Conservation (phyloP, 805 yeast genomes). For the Candida maris region DNA sequence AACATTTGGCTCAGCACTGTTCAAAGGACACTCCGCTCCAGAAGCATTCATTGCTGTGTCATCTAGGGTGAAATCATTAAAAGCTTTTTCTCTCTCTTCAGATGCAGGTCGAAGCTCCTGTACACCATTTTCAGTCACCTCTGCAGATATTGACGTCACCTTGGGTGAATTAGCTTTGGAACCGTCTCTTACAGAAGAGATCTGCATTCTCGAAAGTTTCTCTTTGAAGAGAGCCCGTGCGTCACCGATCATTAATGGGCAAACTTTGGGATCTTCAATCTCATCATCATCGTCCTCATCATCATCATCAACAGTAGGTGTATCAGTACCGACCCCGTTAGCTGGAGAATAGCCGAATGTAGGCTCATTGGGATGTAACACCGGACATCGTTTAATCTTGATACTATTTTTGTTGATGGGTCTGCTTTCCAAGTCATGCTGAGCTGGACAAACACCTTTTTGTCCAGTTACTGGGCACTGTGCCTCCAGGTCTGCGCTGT, state of each 20-base stretch:
- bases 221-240: constrained; percentile 36
- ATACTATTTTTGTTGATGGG: constrained; percentile 4
- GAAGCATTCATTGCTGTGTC: not conserved
- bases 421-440: constrained; percentile 2
- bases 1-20: not conserved
- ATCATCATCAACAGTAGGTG: constrained; percentile 9
- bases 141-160: constrained; percentile 25
- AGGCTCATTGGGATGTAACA: constrained; percentile 25
- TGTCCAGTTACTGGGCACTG: constrained; percentile 25
- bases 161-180: constrained; percentile 22
- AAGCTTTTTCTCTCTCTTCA: constrained; percentile 4
- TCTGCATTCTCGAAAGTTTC: constrained; percentile 30
- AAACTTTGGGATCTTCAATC: constrained; percentile 36
- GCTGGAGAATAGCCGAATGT: constrained; percentile 8
- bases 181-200: constrained; percentile 27
- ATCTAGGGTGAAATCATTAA: not conserved
- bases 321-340: not conserved
- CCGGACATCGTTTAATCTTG: constrained; percentile 25
- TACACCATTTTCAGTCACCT: constrained; percentile 15
- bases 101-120: not conserved
- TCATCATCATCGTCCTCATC: constrained; percentile 26
- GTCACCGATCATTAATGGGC: constrained; percentile 46
- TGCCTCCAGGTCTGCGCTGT: constrained; percentile 6
- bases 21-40: not conserved
- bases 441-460: constrained; percentile 23